Percentiles rank a stretch among this genome's conserved stretches.
Evolutionary conservation across 805 yeast species (phyloP).

Genomic region (Candida maesae): DNA sequence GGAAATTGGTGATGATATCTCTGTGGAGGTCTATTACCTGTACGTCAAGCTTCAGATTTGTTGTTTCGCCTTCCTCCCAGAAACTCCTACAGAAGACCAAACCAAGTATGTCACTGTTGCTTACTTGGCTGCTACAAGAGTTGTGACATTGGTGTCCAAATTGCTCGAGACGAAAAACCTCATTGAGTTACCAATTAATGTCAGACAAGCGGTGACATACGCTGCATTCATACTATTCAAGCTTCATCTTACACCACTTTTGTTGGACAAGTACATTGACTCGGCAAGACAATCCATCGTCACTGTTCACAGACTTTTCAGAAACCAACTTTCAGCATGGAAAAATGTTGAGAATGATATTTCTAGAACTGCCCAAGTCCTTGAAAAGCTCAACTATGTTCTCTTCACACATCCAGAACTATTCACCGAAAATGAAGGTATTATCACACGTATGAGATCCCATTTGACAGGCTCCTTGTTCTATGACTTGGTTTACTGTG

Average conservation of each 20-base stretch:
- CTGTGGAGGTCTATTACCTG: slow-evolving; percentile 72
- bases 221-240: slow-evolving; percentile 78
- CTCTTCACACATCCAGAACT: slow-evolving; percentile 84
- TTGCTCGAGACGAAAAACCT: slow-evolving; percentile 64
- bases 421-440: slow-evolving; percentile 65
- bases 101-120: slow-evolving; percentile 80
- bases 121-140: slow-evolving; percentile 73
- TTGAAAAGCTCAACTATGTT: slow-evolving; percentile 85
- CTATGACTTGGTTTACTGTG: slow-evolving; percentile 90
- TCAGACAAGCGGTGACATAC: slow-evolving; percentile 81
- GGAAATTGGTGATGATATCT: slow-evolving; percentile 54
- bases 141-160: slow-evolving; percentile 72
- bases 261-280: slow-evolving; percentile 66
- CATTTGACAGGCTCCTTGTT: slow-evolving; percentile 88
- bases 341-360: slow-evolving; percentile 81
- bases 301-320: slow-evolving; percentile 80
- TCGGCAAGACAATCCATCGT: slow-evolving; percentile 92
- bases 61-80: slow-evolving; percentile 87
- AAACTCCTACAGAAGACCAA: slow-evolving; percentile 83
- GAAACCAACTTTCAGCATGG: slow-evolving; percentile 92
- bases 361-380: slow-evolving; percentile 83
- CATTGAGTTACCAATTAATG: slow-evolving; percentile 81
- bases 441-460: slow-evolving; percentile 84
- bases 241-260: slow-evolving; percentile 71
- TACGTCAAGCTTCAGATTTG: slow-evolving; percentile 80